These are phyloP conservation scores for Platanthera zijinensis DNA, from an alignment of 106 monocot species.

Conservation along the genomic window DNA sequence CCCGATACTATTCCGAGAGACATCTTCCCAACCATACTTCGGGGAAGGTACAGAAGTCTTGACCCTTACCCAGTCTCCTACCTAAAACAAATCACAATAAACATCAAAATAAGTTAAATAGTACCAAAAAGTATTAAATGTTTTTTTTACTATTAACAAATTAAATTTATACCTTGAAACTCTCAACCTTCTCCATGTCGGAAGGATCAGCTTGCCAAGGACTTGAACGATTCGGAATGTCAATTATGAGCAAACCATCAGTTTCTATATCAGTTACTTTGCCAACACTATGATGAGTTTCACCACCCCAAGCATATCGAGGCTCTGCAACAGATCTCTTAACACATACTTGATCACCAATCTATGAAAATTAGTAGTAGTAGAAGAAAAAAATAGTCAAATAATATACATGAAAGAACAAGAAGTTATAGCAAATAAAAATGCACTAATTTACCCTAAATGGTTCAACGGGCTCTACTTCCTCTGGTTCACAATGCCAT, in stretches of 20 bases:
- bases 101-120: background rate
- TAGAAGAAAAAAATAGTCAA: background rate
- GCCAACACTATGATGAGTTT: constrained; percentile 98
- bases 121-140: background rate
- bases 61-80: constrained; percentile 92
- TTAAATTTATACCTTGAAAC: constrained; percentile 55
- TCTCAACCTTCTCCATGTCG: constrained; percentile 98
- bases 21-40: constrained; percentile 99
- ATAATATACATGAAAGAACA: background rate
- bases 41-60: constrained; percentile 91
- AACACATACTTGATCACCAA: constrained; percentile 94
- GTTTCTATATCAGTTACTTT: constrained; percentile 87
- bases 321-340: constrained; percentile 98
- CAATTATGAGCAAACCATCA: constrained; percentile 77
- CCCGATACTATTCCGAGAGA: constrained; percentile 76
- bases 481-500: constrained; percentile 99
- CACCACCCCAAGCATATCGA: constrained; percentile 96
- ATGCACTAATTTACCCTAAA: constrained; percentile 52
- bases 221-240: constrained; percentile 66
- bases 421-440: background rate
- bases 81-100: constrained; percentile 30
- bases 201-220: constrained; percentile 99
- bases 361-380: constrained; percentile 27
- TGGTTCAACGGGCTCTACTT: constrained; percentile 96
- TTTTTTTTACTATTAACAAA: background rate